A percentile compares a stretch with the other conserved stretches of the same genome.
Conservation (phyloP, 2,329 filamentous ascomycete genomes). For the Leptosphaerulina australis region DNA sequence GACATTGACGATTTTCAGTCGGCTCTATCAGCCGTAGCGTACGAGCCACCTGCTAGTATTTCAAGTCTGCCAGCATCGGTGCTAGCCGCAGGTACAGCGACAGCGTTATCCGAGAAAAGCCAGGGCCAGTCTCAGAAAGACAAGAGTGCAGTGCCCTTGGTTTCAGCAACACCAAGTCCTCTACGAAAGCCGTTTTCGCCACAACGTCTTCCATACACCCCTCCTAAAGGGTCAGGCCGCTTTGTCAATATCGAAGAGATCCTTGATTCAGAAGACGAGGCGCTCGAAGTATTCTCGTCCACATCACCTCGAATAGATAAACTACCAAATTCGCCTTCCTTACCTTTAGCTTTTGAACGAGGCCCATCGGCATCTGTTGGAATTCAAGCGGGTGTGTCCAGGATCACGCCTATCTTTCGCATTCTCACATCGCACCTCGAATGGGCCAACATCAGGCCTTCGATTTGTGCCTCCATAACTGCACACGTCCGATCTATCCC, state of each 20-base stretch:
- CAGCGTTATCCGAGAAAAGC: slow-evolving; percentile 27
- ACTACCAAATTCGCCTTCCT: slow-evolving; percentile 22
- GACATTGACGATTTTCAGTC: slow-evolving; percentile 40
- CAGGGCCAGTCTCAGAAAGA: slow-evolving; percentile 31
- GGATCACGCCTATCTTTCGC: slow-evolving; percentile 18
- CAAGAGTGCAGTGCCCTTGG: slow-evolving; percentile 12
- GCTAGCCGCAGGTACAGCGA: not conserved
- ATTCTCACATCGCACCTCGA: slow-evolving; percentile 27
- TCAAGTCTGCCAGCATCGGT: slow-evolving; percentile 6
- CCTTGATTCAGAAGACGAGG: slow-evolving; percentile 48
- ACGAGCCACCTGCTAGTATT: slow-evolving; percentile 1
- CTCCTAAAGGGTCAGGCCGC: slow-evolving; percentile 28
- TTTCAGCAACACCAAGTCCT: slow-evolving; percentile 4
- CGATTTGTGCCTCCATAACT: slow-evolving; percentile 57
- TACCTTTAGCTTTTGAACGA: slow-evolving; percentile 21
- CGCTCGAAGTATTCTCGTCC: slow-evolving; percentile 36
- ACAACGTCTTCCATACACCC: slow-evolving; percentile 10
- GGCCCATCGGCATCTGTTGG: not conserved
- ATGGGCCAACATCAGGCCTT: slow-evolving; percentile 44
- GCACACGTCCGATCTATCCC: slow-evolving; percentile 54
- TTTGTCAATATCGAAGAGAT: slow-evolving; percentile 49
- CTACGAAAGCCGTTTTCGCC: slow-evolving; percentile 9
- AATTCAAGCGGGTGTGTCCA: not conserved
- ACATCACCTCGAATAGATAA: slow-evolving; percentile 41
- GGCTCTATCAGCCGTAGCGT: slow-evolving; percentile 14